Percentiles rank a stretch among this genome's conserved stretches.
Conservation (phyloP, 495 filamentous ascomycete genomes). For the Umbilicaria muhlenbergii region DNA sequence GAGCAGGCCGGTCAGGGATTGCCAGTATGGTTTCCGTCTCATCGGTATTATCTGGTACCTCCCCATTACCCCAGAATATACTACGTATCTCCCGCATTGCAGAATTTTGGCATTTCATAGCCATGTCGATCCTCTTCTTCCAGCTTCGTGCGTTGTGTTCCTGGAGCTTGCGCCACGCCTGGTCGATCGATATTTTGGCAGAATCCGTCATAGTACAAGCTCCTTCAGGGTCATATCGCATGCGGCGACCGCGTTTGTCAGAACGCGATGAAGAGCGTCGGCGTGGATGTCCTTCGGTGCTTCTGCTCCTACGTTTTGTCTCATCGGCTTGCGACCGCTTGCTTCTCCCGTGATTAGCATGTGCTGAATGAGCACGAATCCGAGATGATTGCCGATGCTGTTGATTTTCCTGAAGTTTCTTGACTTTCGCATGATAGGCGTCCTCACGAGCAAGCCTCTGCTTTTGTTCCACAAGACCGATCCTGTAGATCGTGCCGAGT, state of each 20-base stretch:
- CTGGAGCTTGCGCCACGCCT: constrained; percentile 61
- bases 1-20: constrained; percentile 69
- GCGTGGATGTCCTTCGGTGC: constrained; percentile 18
- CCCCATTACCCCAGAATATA: constrained; percentile 70
- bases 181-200: constrained; percentile 51
- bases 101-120: constrained; percentile 49
- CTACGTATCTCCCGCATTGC: constrained; percentile 66
- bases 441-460: constrained; percentile 82
- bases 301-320: constrained; percentile 4
- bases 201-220: constrained; percentile 48
- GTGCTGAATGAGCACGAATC: constrained; percentile 32
- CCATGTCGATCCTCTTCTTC: constrained; percentile 79
- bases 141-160: constrained; percentile 76
- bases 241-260: constrained; percentile 21
- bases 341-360: constrained; percentile 33
- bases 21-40: constrained; percentile 77
- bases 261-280: constrained; percentile 9
- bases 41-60: constrained; percentile 62
- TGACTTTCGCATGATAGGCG: constrained; percentile 73
- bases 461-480: constrained; percentile 73
- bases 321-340: constrained; percentile 15
- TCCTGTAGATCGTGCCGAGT: constrained; percentile 77
- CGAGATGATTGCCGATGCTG: constrained; percentile 34
- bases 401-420: constrained; percentile 58
- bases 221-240: constrained; percentile 71